Evolutionary conservation across 2,329 filamentous ascomycete genomes (phyloP).

Genomic region (Sarocladiaceae sp.): DNA sequence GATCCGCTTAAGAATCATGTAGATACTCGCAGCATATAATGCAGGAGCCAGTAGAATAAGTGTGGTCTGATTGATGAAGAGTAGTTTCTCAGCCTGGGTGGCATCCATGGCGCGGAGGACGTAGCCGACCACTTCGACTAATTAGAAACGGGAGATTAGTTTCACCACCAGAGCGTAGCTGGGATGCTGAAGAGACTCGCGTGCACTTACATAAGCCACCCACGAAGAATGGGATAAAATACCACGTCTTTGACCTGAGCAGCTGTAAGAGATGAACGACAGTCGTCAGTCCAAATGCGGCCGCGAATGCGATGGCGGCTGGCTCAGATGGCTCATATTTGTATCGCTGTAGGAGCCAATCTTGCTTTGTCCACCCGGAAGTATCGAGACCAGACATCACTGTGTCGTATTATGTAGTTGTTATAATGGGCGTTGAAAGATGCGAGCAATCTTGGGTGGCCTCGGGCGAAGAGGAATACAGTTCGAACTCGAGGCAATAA

Average conservation of each 20-base stretch:
- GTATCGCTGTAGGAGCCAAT: no score
- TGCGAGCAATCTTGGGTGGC: no score
- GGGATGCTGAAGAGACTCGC: not conserved
- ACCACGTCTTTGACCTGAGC: conserved; percentile 35
- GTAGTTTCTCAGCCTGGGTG: conserved; percentile 22
- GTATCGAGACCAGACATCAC: no score
- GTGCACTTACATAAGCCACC: conserved; percentile 37
- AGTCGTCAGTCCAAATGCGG: conserved; percentile 28
- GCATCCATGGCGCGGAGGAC: conserved; percentile 37
- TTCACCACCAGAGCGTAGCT: not conserved
- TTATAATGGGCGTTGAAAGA: no score
- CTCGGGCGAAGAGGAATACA: no score
- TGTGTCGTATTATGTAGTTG: no score
- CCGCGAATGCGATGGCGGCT: conserved; percentile 32
- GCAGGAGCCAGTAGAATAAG: conserved; percentile 29
- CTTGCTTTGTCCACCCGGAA: no score
- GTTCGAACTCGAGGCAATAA: no score
- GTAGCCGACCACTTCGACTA: conserved; percentile 26
- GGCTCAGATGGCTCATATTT: conserved; percentile 37
- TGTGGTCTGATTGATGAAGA: conserved; percentile 29
- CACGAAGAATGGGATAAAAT: conserved; percentile 42
- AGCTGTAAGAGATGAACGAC: conserved; percentile 31
- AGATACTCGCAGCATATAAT: conserved; percentile 35
- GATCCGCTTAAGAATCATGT: conserved; percentile 37
- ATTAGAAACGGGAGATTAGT: not conserved